Evolutionary conservation across 2,329 filamentous ascomycete genomes (phyloP).

Genomic region (Beauveria pseudobassiana): DNA sequence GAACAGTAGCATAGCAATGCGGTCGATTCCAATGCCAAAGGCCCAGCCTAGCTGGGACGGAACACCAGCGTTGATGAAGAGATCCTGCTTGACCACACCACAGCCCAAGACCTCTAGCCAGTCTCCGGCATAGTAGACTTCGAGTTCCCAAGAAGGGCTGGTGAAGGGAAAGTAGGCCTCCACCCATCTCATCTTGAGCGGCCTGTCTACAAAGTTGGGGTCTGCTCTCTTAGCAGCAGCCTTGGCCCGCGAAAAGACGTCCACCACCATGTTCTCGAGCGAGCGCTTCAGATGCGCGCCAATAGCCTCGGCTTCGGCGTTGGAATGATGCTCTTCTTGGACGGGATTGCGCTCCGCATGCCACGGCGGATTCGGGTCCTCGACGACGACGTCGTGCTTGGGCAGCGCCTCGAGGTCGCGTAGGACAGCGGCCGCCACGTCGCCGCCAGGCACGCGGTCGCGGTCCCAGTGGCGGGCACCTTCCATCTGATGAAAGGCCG

Average conservation of each 20-base stretch:
- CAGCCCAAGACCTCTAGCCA: slow-evolving; percentile 97
- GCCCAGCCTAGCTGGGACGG: slow-evolving; percentile 81
- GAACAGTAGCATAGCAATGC: slow-evolving; percentile 96
- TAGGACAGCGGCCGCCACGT: slow-evolving; percentile 59
- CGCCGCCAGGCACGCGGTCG: slow-evolving; percentile 44
- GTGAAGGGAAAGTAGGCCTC: slow-evolving; percentile 98
- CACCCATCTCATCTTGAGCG: slow-evolving; percentile 83
- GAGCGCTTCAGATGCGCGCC: slow-evolving; percentile 81
- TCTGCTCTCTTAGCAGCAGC: slow-evolving; percentile 51
- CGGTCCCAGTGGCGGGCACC: slow-evolving; percentile 86
- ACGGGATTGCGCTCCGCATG: slow-evolving; percentile 76
- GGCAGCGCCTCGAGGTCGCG: slow-evolving; percentile 66
- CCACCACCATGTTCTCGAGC: slow-evolving; percentile 81
- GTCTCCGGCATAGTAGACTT: slow-evolving; percentile 88
- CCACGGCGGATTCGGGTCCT: slow-evolving; percentile 74
- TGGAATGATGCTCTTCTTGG: slow-evolving; percentile 62
- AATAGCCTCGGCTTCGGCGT: slow-evolving; percentile 74
- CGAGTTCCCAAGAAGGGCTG: slow-evolving; percentile 89
- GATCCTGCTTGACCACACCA: slow-evolving; percentile 76
- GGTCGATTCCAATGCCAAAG: slow-evolving; percentile 87
- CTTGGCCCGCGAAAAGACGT: slow-evolving; percentile 76
- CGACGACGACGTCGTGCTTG: slow-evolving; percentile 65
- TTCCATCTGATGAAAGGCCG: slow-evolving; percentile 98
- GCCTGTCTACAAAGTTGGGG: slow-evolving; percentile 51
- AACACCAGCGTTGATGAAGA: slow-evolving; percentile 71